phyloP scores from a whole-genome alignment of 495 filamentous ascomycete species.

The Neurospora sp. region DNA sequence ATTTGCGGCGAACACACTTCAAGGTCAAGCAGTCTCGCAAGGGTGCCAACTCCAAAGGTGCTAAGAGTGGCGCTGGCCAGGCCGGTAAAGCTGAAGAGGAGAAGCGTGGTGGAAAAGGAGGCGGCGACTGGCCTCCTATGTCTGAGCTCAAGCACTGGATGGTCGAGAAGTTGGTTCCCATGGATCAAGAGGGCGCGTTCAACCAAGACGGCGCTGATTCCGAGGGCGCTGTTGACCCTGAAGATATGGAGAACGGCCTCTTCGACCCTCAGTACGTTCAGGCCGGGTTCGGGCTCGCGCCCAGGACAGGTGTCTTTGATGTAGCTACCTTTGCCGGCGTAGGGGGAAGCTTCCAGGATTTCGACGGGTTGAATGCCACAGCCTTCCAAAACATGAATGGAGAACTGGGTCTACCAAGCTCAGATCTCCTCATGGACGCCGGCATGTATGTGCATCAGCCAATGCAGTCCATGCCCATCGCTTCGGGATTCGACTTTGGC shows the following conservation, averaged over 20 bases:
- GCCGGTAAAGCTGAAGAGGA: constrained; percentile 31
- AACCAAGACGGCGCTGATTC: constrained; percentile 18
- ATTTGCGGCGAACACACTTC: constrained; percentile 86
- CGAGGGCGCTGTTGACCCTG: constrained; percentile 18
- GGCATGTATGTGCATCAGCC: constrained; percentile 13
- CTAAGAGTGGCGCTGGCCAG: constrained; percentile 25
- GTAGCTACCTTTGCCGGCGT: constrained; percentile 19
- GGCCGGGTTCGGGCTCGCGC: neutral
- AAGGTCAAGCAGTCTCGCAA: constrained; percentile 35
- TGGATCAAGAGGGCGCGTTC: constrained; percentile 20
- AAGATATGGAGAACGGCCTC: constrained; percentile 22
- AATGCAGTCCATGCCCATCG: constrained; percentile 26
- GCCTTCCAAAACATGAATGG: constrained; percentile 5
- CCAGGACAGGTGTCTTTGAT: constrained; percentile 14
- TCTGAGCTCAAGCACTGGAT: constrained; percentile 75
- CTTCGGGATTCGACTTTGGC: constrained; percentile 27
- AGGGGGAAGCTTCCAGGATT: constrained; percentile 20
- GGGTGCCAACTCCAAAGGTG: constrained; percentile 25
- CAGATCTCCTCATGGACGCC: constrained; percentile 15
- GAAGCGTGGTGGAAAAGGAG: constrained; percentile 71
- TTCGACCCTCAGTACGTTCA: constrained; percentile 8
- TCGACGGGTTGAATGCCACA: constrained; percentile 5
- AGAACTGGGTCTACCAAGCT: constrained; percentile 7
- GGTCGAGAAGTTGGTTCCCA: constrained; percentile 47
- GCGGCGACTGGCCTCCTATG: constrained; percentile 77